These are phyloP conservation scores for Cercophora newfieldiana DNA, from an alignment of 495 filamentous ascomycete genomes.

Conservation along the genomic window DNA sequence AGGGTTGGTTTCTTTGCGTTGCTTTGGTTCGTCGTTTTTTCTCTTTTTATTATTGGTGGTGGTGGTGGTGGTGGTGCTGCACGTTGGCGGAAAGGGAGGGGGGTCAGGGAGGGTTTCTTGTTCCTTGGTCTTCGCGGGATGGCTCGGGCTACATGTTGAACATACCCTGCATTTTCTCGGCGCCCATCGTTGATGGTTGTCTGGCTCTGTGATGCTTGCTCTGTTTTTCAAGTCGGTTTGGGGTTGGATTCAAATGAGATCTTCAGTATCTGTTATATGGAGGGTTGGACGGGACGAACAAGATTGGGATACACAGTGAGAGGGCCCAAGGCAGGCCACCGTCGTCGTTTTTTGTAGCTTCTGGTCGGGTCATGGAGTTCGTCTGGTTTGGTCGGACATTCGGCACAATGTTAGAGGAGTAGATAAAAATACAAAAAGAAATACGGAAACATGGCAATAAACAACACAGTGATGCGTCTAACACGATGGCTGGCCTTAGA, in stretches of 20 bases:
- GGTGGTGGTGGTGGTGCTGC: too few relatives aligned
- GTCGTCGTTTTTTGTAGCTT: neutral
- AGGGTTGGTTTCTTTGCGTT: neutral
- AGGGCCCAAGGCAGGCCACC: neutral
- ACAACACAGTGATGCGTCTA: neutral
- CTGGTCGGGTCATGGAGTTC: neutral
- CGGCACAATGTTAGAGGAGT: neutral
- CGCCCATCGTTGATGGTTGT: neutral
- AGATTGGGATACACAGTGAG: constrained; percentile 10
- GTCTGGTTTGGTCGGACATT: neutral
- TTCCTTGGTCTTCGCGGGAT: neutral
- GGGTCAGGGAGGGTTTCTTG: neutral
- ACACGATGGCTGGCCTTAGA: neutral
- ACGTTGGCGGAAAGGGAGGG: neutral
- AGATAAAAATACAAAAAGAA: constrained; percentile 8
- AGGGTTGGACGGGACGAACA: neutral
- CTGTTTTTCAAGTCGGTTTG: neutral
- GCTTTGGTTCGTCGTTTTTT: neutral
- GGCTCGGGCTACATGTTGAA: constrained; percentile 3
- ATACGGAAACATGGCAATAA: neutral
- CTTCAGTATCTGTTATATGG: neutral
- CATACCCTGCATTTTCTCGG: constrained; percentile 1
- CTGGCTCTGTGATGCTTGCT: neutral
- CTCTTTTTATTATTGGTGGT: constrained; percentile 4
- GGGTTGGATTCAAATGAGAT: neutral